These are phyloP conservation scores for Xylariaceae sp. DNA, from an alignment of 2,329 filamentous ascomycete species.

Conservation along the genomic window DNA sequence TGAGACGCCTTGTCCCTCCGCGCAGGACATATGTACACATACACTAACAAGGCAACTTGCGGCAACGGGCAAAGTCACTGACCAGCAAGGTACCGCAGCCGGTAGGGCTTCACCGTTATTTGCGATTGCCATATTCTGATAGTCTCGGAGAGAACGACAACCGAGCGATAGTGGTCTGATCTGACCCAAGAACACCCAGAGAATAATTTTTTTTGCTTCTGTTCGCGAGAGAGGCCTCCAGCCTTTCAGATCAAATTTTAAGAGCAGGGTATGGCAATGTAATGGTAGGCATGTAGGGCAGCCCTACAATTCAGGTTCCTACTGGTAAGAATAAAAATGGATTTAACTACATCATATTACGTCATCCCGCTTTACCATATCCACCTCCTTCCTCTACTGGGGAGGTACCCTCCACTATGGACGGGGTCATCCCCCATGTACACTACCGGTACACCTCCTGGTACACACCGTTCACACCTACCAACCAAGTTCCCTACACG, in stretches of 20 bases:
- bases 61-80: neutral
- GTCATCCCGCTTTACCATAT: neutral
- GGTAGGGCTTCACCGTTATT: constrained; percentile 17
- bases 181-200: neutral
- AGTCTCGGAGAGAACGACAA: neutral
- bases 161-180: neutral
- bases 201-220: neutral
- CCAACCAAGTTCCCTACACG: neutral
- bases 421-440: too few species aligned
- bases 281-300: neutral
- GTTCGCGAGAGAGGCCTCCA: constrained; percentile 1
- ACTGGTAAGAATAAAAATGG: neutral
- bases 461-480: neutral
- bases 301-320: neutral
- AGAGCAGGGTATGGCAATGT: neutral
- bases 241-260: neutral
- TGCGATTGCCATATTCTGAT: neutral
- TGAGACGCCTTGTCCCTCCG: neutral
- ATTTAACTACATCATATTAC: neutral
- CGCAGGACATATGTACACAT: too few species aligned
- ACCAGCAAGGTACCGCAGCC: constrained; percentile 2
- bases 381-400: neutral
- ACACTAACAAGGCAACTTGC: neutral
- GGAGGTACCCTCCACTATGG: neutral
- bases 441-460: too few species aligned